phyloP scores from a whole-genome alignment of 805 yeast species.

The Candida anglica region DNA sequence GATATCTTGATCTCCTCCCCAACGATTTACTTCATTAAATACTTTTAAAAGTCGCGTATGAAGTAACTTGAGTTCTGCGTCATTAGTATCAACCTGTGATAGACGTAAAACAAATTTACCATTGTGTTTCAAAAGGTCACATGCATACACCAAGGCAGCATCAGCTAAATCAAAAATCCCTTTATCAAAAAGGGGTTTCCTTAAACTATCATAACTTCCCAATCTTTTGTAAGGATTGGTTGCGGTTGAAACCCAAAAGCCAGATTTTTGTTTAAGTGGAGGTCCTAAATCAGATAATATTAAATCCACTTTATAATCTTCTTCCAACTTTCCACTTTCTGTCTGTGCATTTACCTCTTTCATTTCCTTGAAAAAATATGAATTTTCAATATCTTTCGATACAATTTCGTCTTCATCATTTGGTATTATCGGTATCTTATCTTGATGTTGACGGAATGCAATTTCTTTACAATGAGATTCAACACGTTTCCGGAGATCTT shows the following conservation, averaged over 20 bases:
- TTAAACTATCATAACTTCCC: not conserved
- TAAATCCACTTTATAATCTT: slow-evolving; percentile 30
- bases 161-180: slow-evolving; percentile 37
- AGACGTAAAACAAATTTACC: slow-evolving; percentile 32
- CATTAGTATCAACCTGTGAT: slow-evolving; percentile 17
- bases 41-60: slow-evolving; percentile 17
- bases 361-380: slow-evolving; percentile 27
- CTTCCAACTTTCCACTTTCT: not conserved
- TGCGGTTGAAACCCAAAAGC: slow-evolving; percentile 34
- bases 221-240: slow-evolving; percentile 31
- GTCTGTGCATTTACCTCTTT: slow-evolving; percentile 7
- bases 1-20: slow-evolving; percentile 15
- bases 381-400: slow-evolving; percentile 8
- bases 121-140: slow-evolving; percentile 21
- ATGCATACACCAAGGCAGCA: slow-evolving; percentile 29
- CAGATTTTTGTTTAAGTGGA: slow-evolving; percentile 32
- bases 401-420: not conserved
- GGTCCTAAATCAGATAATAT: slow-evolving; percentile 31
- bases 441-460: slow-evolving; percentile 11
- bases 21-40: slow-evolving; percentile 21
- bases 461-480: slow-evolving; percentile 24
- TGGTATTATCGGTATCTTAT: not conserved
- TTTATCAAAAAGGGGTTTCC: slow-evolving; percentile 18
- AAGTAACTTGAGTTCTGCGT: slow-evolving; percentile 26
- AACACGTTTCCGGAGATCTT: slow-evolving; percentile 24